A percentile compares a stretch with the other conserved stretches of the same genome.
phyloP scores from a whole-genome alignment of 495 filamentous ascomycete genomes.

The Neurospora sp. region DNA sequence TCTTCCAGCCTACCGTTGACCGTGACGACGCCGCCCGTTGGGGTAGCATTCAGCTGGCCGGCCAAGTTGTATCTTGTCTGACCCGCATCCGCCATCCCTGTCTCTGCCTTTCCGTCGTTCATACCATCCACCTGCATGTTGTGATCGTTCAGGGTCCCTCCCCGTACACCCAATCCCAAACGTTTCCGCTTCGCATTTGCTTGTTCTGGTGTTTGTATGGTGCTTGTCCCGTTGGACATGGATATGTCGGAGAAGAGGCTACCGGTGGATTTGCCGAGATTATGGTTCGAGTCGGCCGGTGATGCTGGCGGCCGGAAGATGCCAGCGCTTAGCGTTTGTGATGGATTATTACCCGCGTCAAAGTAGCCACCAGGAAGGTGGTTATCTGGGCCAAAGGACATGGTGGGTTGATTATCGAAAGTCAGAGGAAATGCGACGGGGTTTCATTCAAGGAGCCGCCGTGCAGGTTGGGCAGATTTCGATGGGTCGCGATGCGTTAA shows the following conservation, averaged over 20 bases:
- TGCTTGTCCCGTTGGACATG: constrained; percentile 13
- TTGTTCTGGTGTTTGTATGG: constrained; percentile 1
- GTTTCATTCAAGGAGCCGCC: neutral
- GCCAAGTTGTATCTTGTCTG: constrained; percentile 39
- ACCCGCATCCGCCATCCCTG: constrained; percentile 5
- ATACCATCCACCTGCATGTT: constrained; percentile 21
- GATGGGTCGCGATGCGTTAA: neutral
- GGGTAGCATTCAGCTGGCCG: constrained; percentile 51
- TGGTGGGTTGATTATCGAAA: constrained; percentile 9
- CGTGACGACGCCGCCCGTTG: constrained; percentile 37
- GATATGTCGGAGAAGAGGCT: constrained; percentile 36
- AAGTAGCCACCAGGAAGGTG: constrained; percentile 41
- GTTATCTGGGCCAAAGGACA: constrained; percentile 32
- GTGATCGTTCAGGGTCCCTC: constrained; percentile 23
- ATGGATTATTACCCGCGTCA: constrained; percentile 27
- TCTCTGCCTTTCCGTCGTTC: constrained; percentile 13
- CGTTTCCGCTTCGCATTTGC: constrained; percentile 33
- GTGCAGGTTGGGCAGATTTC: neutral
- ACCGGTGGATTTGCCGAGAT: constrained; percentile 43
- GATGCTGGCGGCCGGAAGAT: constrained; percentile 64
- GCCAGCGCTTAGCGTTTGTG: constrained; percentile 37
- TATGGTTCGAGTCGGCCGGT: constrained; percentile 50
- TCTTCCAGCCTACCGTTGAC: constrained; percentile 38
- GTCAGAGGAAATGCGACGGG: neutral
- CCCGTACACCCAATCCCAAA: constrained; percentile 13